Percentiles rank a stretch among this genome's conserved stretches.
These are phyloP conservation scores for Fistulinella prunicolor DNA, from an alignment of 768 basidiomycete species.

Conservation along the genomic window DNA sequence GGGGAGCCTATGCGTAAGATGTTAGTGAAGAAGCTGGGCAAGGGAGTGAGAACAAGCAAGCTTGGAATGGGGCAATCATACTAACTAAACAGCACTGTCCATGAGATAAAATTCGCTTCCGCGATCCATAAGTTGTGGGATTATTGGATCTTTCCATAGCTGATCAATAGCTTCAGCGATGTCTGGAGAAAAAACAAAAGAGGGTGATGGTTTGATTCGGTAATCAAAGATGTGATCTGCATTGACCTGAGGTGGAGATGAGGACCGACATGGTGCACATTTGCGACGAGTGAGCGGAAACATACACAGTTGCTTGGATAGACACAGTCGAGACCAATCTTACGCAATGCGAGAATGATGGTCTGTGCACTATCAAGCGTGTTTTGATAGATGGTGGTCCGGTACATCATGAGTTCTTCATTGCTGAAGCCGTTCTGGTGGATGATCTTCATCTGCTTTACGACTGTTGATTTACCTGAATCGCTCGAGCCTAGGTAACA, in stretches of 20 bases:
- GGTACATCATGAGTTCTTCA: constrained; percentile 73
- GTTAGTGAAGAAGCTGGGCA: constrained; percentile 75
- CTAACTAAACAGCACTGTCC: constrained; percentile 89
- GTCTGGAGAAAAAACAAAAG: constrained; percentile 53
- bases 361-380: constrained; percentile 87
- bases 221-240: constrained; percentile 65
- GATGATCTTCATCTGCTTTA: constrained; percentile 99
- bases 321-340: constrained; percentile 76
- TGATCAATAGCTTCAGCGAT: constrained; percentile 67
- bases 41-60: not conserved
- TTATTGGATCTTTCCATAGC: constrained; percentile 68
- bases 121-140: constrained; percentile 50
- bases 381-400: constrained; percentile 82
- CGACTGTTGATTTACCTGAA: constrained; percentile 93
- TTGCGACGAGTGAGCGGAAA: rapidly evolving
- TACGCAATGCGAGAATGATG: constrained; percentile 81
- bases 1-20: constrained; percentile 78
- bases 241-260: constrained; percentile 31
- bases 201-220: constrained; percentile 39
- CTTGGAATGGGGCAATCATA: constrained; percentile 10
- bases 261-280: not conserved
- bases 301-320: constrained; percentile 58
- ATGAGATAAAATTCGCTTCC: constrained; percentile 84
- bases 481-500: constrained; percentile 84
- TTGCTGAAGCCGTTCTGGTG: constrained; percentile 86